phyloP scores from a whole-genome alignment of 1,139 yeast species.

The Saccharomyces pastorianus region DNA sequence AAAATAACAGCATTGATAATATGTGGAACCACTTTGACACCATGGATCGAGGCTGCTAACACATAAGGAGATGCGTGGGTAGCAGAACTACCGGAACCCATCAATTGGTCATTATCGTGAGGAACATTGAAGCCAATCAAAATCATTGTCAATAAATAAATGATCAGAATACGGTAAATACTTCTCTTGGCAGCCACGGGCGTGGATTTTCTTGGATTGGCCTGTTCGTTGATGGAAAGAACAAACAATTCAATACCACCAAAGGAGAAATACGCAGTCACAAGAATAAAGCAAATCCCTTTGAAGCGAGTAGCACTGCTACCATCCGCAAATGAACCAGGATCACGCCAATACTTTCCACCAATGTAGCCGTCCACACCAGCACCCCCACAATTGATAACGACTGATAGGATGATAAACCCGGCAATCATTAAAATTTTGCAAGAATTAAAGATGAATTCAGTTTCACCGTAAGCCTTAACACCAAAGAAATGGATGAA shows the following conservation, averaged over 20 bases:
- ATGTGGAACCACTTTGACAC: slow-evolving; percentile 59
- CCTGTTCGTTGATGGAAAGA: slow-evolving; percentile 79
- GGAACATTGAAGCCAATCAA: slow-evolving; percentile 64
- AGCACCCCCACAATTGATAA: slow-evolving; percentile 58
- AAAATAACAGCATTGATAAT: slow-evolving; percentile 69
- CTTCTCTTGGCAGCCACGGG: slow-evolving; percentile 69
- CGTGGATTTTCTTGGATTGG: slow-evolving; percentile 62
- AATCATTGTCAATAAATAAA: slow-evolving; percentile 53
- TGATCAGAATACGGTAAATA: slow-evolving; percentile 58
- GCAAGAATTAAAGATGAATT: slow-evolving; percentile 48
- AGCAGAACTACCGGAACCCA: slow-evolving; percentile 38
- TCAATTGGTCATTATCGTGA: slow-evolving; percentile 39
- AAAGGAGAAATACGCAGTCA: slow-evolving; percentile 76
- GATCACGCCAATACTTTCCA: slow-evolving; percentile 49
- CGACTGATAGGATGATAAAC: slow-evolving; percentile 52
- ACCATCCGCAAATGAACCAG: slow-evolving; percentile 42
- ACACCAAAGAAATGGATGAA: slow-evolving; percentile 56
- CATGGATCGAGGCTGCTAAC: slow-evolving; percentile 63
- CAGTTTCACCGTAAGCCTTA: slow-evolving; percentile 70
- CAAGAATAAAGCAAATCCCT: slow-evolving; percentile 74
- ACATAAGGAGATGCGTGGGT: slow-evolving; percentile 65
- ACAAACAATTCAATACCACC: slow-evolving; percentile 80
- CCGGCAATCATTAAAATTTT: slow-evolving; percentile 56
- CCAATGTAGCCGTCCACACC: slow-evolving; percentile 56
- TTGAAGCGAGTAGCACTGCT: slow-evolving; percentile 39